Evolutionary conservation across 2,329 filamentous ascomycete species (phyloP).

Genomic region (Botrytis pseudocinerea): DNA sequence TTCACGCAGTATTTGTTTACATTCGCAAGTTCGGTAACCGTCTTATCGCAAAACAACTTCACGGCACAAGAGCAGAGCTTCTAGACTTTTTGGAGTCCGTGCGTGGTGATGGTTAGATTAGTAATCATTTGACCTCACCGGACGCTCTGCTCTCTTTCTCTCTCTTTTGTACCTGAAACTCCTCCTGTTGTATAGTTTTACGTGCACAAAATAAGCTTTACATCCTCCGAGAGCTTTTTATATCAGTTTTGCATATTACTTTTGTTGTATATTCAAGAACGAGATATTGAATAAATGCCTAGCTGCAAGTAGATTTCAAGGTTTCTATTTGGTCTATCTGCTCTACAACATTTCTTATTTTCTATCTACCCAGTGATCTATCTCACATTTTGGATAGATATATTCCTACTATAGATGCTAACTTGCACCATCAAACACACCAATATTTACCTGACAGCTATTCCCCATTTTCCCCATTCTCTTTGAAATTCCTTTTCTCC

Average conservation of each 20-base stretch:
- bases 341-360: background rate
- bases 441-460: background rate
- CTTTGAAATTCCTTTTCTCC: background rate
- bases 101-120: background rate
- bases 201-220: background rate
- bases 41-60: background rate
- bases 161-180: background rate
- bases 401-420: background rate
- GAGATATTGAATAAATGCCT: background rate
- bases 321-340: background rate
- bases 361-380: background rate
- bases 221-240: background rate
- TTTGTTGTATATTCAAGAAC: background rate
- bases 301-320: background rate
- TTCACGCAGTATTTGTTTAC: background rate
- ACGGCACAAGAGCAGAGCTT: background rate
- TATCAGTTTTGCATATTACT: background rate
- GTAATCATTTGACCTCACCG: background rate
- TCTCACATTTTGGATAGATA: background rate
- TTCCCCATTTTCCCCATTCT: background rate
- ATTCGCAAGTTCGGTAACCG: background rate
- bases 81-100: background rate
- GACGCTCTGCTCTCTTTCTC: background rate
- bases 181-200: background rate
- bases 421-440: background rate